Conservation (phyloP, 2,329 filamentous ascomycete species). For the Ophiocordyceps camponoti-floridani region DNA sequence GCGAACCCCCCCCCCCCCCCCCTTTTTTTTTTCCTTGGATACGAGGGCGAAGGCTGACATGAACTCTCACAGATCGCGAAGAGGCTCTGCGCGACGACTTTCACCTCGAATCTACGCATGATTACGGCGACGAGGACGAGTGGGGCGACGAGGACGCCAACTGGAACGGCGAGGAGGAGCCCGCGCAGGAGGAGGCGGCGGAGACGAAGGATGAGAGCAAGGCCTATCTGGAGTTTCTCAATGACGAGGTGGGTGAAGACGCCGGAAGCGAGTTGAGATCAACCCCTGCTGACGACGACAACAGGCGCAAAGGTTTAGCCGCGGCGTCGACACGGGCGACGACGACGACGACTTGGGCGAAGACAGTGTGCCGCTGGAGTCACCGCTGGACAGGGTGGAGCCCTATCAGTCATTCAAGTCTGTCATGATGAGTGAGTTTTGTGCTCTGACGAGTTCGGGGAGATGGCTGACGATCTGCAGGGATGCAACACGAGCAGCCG, state of each 20-base stretch:
- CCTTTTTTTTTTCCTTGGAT: conserved; percentile 8
- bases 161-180: conserved; percentile 61
- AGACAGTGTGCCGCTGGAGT: conserved; percentile 83
- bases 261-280: neutral
- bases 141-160: conserved; percentile 68
- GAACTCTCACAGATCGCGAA: conserved; percentile 49
- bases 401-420: conserved; percentile 80
- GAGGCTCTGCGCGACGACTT: conserved; percentile 84
- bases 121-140: conserved; percentile 58
- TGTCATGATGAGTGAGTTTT: conserved; percentile 58
- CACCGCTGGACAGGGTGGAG: conserved; percentile 86
- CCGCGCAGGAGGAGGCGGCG: conserved; percentile 42
- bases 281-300: neutral
- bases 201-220: conserved; percentile 80
- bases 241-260: conserved; percentile 50
- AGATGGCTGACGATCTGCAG: conserved; percentile 22
- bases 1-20: conserved; percentile 14
- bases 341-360: conserved; percentile 83
- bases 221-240: conserved; percentile 89
- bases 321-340: conserved; percentile 40
- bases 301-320: conserved; percentile 68
- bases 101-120: conserved; percentile 44
- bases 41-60: neutral
- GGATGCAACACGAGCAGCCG: conserved; percentile 77
- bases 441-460: neutral